These are phyloP conservation scores for Pistacia atlantica DNA, from an alignment of 345 rosid species.

Conservation along the genomic window DNA sequence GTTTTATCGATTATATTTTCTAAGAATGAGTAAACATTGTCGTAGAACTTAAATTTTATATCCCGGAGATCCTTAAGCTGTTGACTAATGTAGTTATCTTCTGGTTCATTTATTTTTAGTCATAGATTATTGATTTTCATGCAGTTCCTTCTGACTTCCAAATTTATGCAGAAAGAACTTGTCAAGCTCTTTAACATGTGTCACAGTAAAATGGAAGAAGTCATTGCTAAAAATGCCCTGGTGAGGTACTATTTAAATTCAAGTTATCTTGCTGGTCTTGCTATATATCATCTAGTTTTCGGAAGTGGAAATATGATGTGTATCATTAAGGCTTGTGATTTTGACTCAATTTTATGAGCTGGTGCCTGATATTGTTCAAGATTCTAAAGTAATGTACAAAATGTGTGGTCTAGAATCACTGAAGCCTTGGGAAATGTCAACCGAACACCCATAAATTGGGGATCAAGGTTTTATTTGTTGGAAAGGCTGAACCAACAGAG, in stretches of 20 bases:
- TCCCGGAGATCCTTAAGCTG: neutral
- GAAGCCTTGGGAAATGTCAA: too few relatives aligned
- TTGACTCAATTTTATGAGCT: neutral
- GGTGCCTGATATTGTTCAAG: neutral
- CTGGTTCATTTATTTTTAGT: neutral
- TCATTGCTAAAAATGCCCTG: constrained; percentile 48
- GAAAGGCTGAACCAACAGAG: too few relatives aligned
- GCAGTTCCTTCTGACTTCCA: constrained; percentile 15
- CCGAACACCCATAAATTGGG: too few relatives aligned
- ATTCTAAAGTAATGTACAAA: too few relatives aligned
- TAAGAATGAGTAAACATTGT: neutral
- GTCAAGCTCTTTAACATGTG: constrained; percentile 69
- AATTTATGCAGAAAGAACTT: constrained; percentile 57
- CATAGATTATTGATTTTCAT: neutral
- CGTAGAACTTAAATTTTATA: neutral
- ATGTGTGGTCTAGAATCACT: too few relatives aligned
- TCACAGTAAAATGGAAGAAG: constrained; percentile 82
- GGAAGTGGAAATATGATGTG: neutral
- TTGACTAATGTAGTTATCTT: neutral
- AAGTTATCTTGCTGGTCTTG: constrained; percentile 16
- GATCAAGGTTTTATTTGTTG: too few relatives aligned
- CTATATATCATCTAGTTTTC: neutral
- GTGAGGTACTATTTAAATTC: constrained; percentile 53
- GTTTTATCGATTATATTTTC: neutral
- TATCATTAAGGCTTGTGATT: constrained; percentile 4